Conservation (phyloP, 345 rosid species). For the Geranium brycei region DNA sequence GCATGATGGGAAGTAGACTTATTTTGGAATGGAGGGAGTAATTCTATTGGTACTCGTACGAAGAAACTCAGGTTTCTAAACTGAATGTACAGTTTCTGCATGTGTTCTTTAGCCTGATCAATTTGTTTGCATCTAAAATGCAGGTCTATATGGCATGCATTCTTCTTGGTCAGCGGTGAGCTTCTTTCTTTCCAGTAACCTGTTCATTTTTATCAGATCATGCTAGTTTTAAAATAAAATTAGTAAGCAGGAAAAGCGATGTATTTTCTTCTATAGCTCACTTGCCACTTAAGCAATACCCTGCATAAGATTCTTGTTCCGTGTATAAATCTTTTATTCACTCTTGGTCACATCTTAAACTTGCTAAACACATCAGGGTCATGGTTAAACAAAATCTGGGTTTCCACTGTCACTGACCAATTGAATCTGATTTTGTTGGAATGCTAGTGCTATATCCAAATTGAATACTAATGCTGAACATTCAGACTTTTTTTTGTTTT, state of each 20-base stretch:
- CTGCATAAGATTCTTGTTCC: neutral
- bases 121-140: constrained; percentile 17
- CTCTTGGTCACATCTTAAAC: neutral
- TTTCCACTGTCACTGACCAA: neutral
- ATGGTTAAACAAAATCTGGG: neutral
- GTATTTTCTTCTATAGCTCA: neutral
- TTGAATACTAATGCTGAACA: neutral
- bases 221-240: neutral
- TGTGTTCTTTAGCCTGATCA: neutral
- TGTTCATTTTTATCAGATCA: neutral
- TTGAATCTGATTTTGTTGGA: no score
- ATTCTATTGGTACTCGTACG: no score
- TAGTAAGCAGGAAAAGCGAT: neutral
- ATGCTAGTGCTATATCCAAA: no score
- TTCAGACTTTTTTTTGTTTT: neutral
- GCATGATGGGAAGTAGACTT: no score
- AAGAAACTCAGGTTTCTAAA: neutral
- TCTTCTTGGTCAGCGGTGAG: constrained; percentile 66
- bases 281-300: neutral
- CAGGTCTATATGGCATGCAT: constrained; percentile 97
- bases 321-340: neutral
- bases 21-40: no score
- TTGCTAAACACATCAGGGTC: neutral
- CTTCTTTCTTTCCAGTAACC: constrained; percentile 8
- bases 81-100: neutral